Evolutionary conservation across 345 rosid genomes (phyloP), one percentile per base, ranked within the genome.

Genomic region (Anastatica hierochuntica): DNA sequence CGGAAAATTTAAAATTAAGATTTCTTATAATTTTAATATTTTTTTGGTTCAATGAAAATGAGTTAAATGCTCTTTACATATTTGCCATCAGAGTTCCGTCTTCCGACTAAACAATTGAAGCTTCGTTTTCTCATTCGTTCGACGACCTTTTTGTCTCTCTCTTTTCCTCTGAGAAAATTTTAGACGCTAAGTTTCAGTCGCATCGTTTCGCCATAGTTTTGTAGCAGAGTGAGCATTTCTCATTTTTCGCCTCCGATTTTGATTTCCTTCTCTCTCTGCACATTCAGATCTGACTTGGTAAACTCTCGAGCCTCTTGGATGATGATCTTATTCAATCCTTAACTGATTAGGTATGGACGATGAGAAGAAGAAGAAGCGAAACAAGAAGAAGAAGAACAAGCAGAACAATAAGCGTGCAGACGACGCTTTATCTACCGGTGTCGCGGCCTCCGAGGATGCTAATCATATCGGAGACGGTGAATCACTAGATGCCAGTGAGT

Each of bases 381-480:
- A 69, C 60, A 83, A 80, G 72, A 83, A 80, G 7, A 83, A 74
- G 79, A 83, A 83, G 57, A 80, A 73, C 60, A 72, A 74, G 58
- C 74, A 70, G 68, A 59, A 27, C 10, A 68, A 72, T 19, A 55
- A 63, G 34, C 63, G 66, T 21, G 67, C 35, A 23, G 79, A 72
- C 17, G 76, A 60, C 15, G 56, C 29, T 31, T 12, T 52, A 12
- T 8, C 40, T 21, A 19, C 67, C 31, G 77, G 46, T 5, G 38
- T 24, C 9, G 43, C 64, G 9, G 21, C 64, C 14, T 62, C 64
- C 0, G 56, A 9, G 4, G 66, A 70, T 53, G 70, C 14, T 34
- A 68, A 56, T 44, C 71, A 48, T 40, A 42, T 17, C 56, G 65
- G 44, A 49, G 70, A 70, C 37, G 76, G 49, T 12, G 51, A 34